A percentile compares a stretch with the other conserved stretches of the same genome.
phyloP scores from a whole-genome alignment of 305 asterid genomes.

The Caryopteris hybrid region DNA sequence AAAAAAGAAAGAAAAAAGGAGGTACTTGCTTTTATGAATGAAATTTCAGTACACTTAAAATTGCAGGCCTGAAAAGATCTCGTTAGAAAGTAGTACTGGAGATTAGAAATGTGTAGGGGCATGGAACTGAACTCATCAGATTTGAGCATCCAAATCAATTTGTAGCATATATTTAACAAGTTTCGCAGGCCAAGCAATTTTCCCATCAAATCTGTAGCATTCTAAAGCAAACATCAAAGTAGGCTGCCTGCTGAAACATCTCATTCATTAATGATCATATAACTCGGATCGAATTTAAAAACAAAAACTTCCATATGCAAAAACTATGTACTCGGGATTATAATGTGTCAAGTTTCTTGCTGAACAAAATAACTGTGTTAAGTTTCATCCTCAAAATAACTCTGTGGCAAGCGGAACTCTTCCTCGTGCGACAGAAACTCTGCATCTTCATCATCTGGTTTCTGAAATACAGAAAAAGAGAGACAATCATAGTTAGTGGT shows the following conservation, averaged over 20 bases:
- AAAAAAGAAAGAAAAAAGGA: too few species aligned
- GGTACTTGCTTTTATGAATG: too few species aligned
- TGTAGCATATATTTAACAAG: not conserved
- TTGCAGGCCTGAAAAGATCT: not conserved
- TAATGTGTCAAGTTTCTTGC: conserved; percentile 40
- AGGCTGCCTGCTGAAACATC: not conserved
- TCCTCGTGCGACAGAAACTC: conserved; percentile 70
- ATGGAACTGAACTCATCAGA: not conserved
- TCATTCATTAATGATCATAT: not conserved
- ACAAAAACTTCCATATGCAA: conserved; percentile 10
- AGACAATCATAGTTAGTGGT: not conserved
- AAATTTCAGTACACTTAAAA: not conserved
- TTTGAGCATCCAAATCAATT: not conserved
- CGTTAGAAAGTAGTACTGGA: not conserved
- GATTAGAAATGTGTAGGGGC: not conserved
- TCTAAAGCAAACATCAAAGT: not conserved
- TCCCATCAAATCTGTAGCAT: not conserved
- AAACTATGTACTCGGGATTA: conserved; percentile 20
- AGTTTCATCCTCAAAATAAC: conserved; percentile 66
- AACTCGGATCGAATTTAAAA: not conserved
- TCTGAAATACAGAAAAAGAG: conserved; percentile 35
- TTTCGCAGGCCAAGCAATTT: not conserved
- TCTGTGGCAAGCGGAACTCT: conserved; percentile 77
- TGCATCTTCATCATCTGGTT: conserved; percentile 76
- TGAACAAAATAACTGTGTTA: conserved; percentile 45